Conservation (phyloP, 2,329 filamentous ascomycete species). For the Phaeoacremonium minimum region DNA sequence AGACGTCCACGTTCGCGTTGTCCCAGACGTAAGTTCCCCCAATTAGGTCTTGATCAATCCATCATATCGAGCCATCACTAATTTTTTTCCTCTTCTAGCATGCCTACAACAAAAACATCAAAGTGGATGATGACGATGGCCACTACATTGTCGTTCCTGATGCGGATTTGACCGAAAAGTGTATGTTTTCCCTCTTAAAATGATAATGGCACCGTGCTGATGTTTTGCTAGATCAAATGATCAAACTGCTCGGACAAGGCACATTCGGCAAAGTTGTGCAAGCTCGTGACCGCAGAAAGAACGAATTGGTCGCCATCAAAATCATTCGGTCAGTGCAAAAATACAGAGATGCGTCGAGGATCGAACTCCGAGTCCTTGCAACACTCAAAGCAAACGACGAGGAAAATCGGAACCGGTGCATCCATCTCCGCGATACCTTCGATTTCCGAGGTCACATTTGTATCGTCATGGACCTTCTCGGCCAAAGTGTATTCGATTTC, state of each 20-base stretch:
- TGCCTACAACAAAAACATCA: conserved; percentile 53
- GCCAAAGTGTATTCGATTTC: conserved; percentile 97
- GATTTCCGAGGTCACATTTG: conserved; percentile 97
- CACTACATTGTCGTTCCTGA: conserved; percentile 94
- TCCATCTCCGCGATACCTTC: conserved; percentile 94
- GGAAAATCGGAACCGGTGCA: conserved; percentile 91
- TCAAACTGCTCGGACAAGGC: conserved; percentile 87
- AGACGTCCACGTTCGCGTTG: conserved; percentile 63
- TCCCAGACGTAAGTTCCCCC: conserved; percentile 55
- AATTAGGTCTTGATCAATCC: too few species aligned
- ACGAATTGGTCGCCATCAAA: conserved; percentile 85
- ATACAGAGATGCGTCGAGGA: conserved; percentile 92
- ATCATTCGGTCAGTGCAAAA: conserved; percentile 98
- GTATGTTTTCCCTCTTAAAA: conserved; percentile 48
- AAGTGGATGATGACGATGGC: conserved; percentile 93
- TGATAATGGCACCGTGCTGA: conserved; percentile 14
- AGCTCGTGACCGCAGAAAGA: conserved; percentile 73
- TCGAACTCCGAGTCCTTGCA: conserved; percentile 87
- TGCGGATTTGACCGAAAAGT: conserved; percentile 80
- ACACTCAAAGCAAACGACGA: conserved; percentile 89
- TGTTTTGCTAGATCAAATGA: conserved; percentile 67
- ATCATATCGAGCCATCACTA: too few species aligned
- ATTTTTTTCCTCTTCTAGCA: conserved; percentile 23
- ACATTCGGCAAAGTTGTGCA: conserved; percentile 98
- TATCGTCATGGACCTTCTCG: conserved; percentile 71